phyloP scores from a whole-genome alignment of 1,284 basidiomycete genomes.

The Vanrija humicola region DNA sequence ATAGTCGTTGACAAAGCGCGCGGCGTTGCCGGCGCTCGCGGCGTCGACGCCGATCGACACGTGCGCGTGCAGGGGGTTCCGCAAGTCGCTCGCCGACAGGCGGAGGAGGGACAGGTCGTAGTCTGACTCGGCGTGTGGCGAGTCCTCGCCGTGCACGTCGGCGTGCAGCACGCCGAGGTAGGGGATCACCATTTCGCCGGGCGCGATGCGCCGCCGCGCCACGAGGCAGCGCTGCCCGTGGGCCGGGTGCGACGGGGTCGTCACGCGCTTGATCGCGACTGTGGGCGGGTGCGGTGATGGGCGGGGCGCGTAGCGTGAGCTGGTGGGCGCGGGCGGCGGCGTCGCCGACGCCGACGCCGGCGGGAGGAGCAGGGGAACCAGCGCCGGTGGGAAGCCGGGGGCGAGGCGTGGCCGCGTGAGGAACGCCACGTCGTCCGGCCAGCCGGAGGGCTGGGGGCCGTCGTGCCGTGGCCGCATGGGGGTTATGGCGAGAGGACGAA shows the following conservation, averaged over 20 bases:
- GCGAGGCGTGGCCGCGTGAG: constrained; percentile 40
- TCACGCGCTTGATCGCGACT: constrained; percentile 44
- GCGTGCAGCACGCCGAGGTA: constrained; percentile 70
- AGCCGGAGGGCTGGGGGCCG: constrained; percentile 34
- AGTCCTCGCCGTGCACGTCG: constrained; percentile 55
- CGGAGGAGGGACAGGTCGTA: constrained; percentile 81
- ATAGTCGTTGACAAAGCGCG: constrained; percentile 82
- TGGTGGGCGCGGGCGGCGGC: not conserved
- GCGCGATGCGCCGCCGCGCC: constrained; percentile 63
- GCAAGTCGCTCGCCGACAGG: constrained; percentile 23
- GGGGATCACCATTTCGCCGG: constrained; percentile 66
- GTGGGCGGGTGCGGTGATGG: constrained; percentile 27
- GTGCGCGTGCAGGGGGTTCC: constrained; percentile 31
- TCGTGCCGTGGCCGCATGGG: constrained; percentile 20
- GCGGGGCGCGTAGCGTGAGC: constrained; percentile 14
- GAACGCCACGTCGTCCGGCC: constrained; percentile 42
- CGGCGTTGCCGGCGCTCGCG: constrained; percentile 70
- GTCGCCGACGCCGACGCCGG: not conserved
- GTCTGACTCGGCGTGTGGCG: constrained; percentile 54
- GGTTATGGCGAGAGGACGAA: too few species aligned
- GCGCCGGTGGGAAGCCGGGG: constrained; percentile 31
- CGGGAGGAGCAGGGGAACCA: constrained; percentile 24
- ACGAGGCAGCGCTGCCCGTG: constrained; percentile 77
- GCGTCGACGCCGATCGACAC: constrained; percentile 62
- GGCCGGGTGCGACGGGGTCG: constrained; percentile 61